Evolutionary conservation across 352 stramenopile genomes (phyloP).

Genomic region (Phytophthora hybrid): DNA sequence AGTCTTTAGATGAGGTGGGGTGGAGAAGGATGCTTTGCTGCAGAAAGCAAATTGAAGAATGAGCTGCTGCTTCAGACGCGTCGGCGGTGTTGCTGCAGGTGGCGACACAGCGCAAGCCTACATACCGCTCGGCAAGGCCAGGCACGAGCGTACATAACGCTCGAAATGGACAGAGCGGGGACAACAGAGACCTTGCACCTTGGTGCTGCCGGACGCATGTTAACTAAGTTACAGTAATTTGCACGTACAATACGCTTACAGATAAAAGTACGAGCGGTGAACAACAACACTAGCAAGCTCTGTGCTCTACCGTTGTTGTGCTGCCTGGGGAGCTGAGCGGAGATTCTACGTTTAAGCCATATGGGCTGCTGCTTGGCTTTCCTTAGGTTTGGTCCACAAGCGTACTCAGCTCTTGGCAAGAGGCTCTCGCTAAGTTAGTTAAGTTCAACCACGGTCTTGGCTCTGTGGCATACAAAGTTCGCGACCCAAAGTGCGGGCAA

Average conservation of each 20-base stretch:
- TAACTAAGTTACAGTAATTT: not conserved
- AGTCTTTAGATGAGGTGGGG: slow-evolving; percentile 14
- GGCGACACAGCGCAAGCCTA: slow-evolving; percentile 16
- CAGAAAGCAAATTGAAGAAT: slow-evolving; percentile 41
- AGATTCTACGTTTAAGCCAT: slow-evolving; percentile 31
- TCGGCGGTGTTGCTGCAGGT: slow-evolving; percentile 11
- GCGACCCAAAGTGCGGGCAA: slow-evolving; percentile 11
- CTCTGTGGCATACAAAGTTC: slow-evolving; percentile 5
- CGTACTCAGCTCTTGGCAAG: not conserved
- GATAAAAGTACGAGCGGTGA: not conserved
- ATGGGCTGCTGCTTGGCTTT: slow-evolving; percentile 25
- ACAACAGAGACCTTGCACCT: slow-evolving; percentile 14
- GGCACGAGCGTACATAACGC: slow-evolving; percentile 22
- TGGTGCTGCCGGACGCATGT: slow-evolving; percentile 11
- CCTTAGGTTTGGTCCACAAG: slow-evolving; percentile 5
- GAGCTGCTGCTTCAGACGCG: slow-evolving; percentile 13
- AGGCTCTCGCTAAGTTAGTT: not conserved
- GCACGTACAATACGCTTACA: not conserved
- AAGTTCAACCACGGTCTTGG: slow-evolving; percentile 30
- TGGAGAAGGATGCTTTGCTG: slow-evolving; percentile 17
- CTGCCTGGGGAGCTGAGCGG: slow-evolving; percentile 26
- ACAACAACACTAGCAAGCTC: not conserved
- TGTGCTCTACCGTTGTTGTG: not conserved
- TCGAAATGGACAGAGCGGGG: slow-evolving; percentile 24
- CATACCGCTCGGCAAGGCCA: slow-evolving; percentile 16